phyloP scores from a whole-genome alignment of 2,329 filamentous ascomycete species.

The Claviceps monticola region DNA sequence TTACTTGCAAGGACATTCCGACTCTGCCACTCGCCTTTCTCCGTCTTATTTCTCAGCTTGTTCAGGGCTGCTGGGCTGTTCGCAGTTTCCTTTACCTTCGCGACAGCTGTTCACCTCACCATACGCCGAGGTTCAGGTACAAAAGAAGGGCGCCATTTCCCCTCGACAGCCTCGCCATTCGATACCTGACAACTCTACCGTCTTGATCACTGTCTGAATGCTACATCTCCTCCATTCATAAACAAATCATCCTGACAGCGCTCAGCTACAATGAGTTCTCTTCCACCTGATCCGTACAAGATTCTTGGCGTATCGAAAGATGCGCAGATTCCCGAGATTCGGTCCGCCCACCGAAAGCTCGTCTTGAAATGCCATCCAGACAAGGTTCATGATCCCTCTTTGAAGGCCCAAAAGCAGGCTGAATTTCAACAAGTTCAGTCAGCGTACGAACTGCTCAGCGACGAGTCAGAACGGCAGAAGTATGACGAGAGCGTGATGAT shows the following conservation, averaged over 20 bases:
- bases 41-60: neutral
- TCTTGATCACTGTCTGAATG: neutral
- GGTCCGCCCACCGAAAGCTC: constrained; percentile 69
- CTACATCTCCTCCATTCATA: neutral
- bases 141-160: neutral
- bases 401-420: constrained; percentile 66
- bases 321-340: constrained; percentile 58
- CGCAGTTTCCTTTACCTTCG: neutral
- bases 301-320: constrained; percentile 59
- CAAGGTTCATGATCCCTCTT: constrained; percentile 66
- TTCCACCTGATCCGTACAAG: constrained; percentile 63
- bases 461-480: constrained; percentile 55
- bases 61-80: neutral
- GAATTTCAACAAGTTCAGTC: constrained; percentile 89
- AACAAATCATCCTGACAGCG: neutral
- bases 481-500: constrained; percentile 68
- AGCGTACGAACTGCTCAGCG: constrained; percentile 79
- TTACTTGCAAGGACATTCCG: neutral
- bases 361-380: constrained; percentile 84
- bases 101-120: neutral
- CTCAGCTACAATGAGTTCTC: constrained; percentile 29
- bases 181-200: neutral
- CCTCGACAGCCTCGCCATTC: neutral
- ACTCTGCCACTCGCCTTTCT: too few species aligned
- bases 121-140: neutral